Base-by-base conservation (phyloP, 2,329 filamentous ascomycete species). In the Celoporthe dispersa region DNA sequence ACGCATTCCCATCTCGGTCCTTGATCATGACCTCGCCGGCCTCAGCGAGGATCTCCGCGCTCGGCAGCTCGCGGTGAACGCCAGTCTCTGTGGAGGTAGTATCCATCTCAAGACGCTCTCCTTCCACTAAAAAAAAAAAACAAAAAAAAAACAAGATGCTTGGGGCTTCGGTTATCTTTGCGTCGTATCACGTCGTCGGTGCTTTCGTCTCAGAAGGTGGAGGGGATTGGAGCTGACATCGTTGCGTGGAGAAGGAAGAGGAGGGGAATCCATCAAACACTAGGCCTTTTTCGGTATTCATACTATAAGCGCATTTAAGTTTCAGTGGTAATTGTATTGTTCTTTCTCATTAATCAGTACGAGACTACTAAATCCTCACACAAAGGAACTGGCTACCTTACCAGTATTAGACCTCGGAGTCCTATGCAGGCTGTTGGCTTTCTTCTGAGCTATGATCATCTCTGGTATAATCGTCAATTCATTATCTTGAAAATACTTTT, bases 21-120 rank as follows among this genome's bases (percentile, higher is more conserved):
- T 69, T 69, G 39, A 69, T 66, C 2, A 66, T n/a, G n/a, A 68
- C 14, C 19, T 68, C 67, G 31, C 67, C 67, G n/a, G 39, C 62
- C 62, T 60, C 67, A 9, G 14, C 39, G 37, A 68, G 12, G 11
- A 25, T 12, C 33, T 66, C 59, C 14, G 35, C 2, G 25, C 64
- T 53, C 3, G 67, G 67, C 25, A 68, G 67, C 51, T 65, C 61
- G 25, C 53, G 62, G 28, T 68, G 67, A 19, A 39, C 12, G 19
- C 59, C 33, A n/a, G 19, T 19, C 2, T 61, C 59, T 35, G 59
- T 14, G 8, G 35, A 3, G 22, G 28, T 61, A 35, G 3, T n/a
- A 11, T 19, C 9, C 35, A 37, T 61, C 31, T 25, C 16, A 39
- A 14, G 11, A 5, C 22, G 1, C 35, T 33, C 31, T 61, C 7